Evolutionary conservation across 1,284 basidiomycete species (phyloP).

Genomic region (Moniliophthora roreri): DNA sequence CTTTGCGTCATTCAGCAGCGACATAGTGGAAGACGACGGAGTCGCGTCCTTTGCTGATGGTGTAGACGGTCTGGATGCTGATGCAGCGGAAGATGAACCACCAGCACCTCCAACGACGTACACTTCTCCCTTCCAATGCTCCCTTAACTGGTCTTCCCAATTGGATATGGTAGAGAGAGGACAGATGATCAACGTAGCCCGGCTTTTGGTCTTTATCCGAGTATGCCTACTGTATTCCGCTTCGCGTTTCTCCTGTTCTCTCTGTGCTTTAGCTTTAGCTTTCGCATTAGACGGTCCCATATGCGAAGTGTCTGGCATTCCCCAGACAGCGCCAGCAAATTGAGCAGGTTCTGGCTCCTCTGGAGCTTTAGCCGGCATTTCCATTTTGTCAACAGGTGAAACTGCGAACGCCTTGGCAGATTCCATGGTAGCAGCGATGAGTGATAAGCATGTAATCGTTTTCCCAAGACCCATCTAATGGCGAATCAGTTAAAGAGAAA

Average conservation of each 20-base stretch:
- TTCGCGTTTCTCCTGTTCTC: constrained; percentile 65
- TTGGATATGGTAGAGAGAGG: constrained; percentile 96
- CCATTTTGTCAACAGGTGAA: constrained; percentile 48
- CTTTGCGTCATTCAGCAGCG: constrained; percentile 28
- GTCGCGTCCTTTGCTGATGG: constrained; percentile 20
- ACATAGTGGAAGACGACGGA: not conserved
- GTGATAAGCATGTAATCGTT: constrained; percentile 91
- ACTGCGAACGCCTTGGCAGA: constrained; percentile 73
- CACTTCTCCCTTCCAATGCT: constrained; percentile 91
- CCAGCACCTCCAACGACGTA: constrained; percentile 77
- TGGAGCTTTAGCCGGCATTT: constrained; percentile 38
- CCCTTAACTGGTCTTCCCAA: constrained; percentile 98
- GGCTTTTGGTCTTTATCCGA: constrained; percentile 77
- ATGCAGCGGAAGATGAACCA: constrained; percentile 36
- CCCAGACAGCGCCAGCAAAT: constrained; percentile 80
- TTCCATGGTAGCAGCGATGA: constrained; percentile 83
- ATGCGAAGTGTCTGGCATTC: constrained; percentile 61
- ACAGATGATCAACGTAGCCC: constrained; percentile 95
- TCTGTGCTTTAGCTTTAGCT: constrained; percentile 62
- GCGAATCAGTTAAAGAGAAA: constrained; percentile 16
- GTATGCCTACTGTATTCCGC: constrained; percentile 67
- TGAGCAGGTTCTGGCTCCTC: constrained; percentile 54
- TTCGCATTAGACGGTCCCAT: constrained; percentile 39
- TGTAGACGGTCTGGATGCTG: constrained; percentile 29
- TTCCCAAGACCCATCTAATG: constrained; percentile 96